phyloP scores from a whole-genome alignment of 331 rosid genomes.

The Acacia concinna region DNA sequence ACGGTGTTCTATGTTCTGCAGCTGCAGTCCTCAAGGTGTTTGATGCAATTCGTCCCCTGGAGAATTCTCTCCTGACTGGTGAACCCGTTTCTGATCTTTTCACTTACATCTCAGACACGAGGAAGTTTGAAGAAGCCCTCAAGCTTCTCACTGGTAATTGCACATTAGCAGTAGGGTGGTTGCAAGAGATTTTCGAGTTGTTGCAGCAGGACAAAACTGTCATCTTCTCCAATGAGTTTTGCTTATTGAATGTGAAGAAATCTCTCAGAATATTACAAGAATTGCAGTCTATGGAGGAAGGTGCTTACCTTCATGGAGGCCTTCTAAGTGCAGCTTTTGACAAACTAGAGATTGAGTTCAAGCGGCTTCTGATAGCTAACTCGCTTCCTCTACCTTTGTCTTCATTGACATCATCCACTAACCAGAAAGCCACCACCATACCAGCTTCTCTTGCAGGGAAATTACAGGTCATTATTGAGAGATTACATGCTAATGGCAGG shows the following conservation, averaged over 20 bases:
- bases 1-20: constrained; percentile 64
- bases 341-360: constrained; percentile 69
- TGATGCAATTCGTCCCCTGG: constrained; percentile 57
- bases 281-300: constrained; percentile 46
- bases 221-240: constrained; percentile 33
- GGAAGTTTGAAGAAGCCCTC: constrained; percentile 69
- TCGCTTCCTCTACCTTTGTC: constrained; percentile 43
- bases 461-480: constrained; percentile 52
- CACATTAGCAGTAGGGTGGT: constrained; percentile 62
- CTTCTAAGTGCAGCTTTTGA: constrained; percentile 61
- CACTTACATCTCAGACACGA: constrained; percentile 47
- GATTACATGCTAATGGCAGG: constrained; percentile 55
- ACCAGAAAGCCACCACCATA: constrained; percentile 31
- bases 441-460: constrained; percentile 45
- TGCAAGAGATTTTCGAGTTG: constrained; percentile 52
- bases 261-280: constrained; percentile 48
- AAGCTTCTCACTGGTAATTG: constrained; percentile 70
- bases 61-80: constrained; percentile 43
- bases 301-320: constrained; percentile 61
- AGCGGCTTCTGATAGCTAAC: constrained; percentile 46
- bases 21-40: constrained; percentile 58
- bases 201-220: constrained; percentile 45
- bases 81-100: constrained; percentile 50
- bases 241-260: constrained; percentile 48
- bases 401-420: constrained; percentile 33